These are phyloP conservation scores for Lecanicillium sp. DNA, from an alignment of 2,329 filamentous ascomycete species.

Conservation along the genomic window DNA sequence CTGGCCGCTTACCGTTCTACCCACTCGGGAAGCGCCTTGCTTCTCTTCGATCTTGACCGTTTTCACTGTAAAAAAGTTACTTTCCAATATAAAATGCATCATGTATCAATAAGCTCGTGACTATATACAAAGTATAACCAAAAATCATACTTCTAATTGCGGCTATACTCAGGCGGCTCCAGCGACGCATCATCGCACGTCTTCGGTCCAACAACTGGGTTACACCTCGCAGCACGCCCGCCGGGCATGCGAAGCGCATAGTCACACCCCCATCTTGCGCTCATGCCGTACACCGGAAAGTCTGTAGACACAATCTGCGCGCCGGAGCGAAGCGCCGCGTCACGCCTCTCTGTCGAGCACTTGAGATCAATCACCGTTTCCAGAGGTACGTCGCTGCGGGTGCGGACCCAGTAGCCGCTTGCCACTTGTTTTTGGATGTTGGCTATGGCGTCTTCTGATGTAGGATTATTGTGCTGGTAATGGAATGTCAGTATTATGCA, in stretches of 20 bases:
- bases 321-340: constrained; percentile 34
- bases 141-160: constrained; percentile 6
- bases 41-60: too few species aligned
- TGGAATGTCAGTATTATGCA: not conserved
- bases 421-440: constrained; percentile 35
- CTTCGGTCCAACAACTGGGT: constrained; percentile 18
- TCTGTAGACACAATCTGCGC: constrained; percentile 43
- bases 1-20: too few species aligned
- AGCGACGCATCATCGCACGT: constrained; percentile 13
- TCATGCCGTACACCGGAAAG: constrained; percentile 38
- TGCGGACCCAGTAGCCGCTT: constrained; percentile 41
- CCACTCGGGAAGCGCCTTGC: too few species aligned
- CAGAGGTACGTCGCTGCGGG: constrained; percentile 37
- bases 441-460: constrained; percentile 20
- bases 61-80: too few species aligned
- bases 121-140: too few species aligned
- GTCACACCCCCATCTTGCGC: constrained; percentile 36
- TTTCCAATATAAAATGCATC: too few species aligned
- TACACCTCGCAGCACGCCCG: constrained; percentile 20
- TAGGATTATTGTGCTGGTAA: constrained; percentile 28
- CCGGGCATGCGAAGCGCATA: constrained; percentile 23
- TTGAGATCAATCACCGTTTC: constrained; percentile 29
- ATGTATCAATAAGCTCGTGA: too few species aligned
- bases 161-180: constrained; percentile 14
- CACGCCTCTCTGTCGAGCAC: constrained; percentile 31